Percentiles rank a stretch among this genome's conserved stretches.
phyloP scores from a whole-genome alignment of 768 basidiomycete species.

The Rhizopogon vulgaris region DNA sequence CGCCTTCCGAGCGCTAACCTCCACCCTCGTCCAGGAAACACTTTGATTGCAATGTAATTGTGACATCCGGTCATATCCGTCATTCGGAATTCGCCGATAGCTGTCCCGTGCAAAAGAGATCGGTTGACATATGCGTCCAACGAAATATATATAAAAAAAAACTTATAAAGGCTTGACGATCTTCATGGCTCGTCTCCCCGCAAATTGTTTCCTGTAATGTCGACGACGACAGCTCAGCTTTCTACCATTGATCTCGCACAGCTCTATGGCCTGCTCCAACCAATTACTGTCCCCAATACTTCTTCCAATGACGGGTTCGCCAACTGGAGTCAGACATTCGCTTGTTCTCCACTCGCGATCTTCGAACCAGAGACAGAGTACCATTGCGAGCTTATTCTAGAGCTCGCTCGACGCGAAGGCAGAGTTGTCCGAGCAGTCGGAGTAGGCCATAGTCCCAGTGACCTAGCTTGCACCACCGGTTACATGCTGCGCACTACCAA shows the following conservation, averaged over 20 bases:
- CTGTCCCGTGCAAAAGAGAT: constrained; percentile 8
- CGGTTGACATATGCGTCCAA: constrained; percentile 22
- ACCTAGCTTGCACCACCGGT: constrained; percentile 84
- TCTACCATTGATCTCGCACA: constrained; percentile 36
- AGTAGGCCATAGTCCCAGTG: constrained; percentile 89
- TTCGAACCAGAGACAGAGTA: constrained; percentile 69
- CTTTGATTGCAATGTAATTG: constrained; percentile 4
- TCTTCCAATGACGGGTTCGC: constrained; percentile 45
- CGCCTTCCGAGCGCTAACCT: constrained; percentile 5
- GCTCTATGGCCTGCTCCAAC: constrained; percentile 49
- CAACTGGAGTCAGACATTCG: constrained; percentile 86
- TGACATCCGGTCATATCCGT: constrained; percentile 11
- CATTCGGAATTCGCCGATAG: constrained; percentile 10
- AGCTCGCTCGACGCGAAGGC: constrained; percentile 70
- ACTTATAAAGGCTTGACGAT: constrained; percentile 21
- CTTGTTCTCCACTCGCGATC: constrained; percentile 58
- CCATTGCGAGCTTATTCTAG: constrained; percentile 71
- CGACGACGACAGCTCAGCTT: constrained; percentile 27
- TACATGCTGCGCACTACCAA: constrained; percentile 80
- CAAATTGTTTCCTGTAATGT: constrained; percentile 30
- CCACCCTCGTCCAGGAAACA: constrained; percentile 4
- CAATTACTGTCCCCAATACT: constrained; percentile 43
- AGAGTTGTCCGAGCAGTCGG: constrained; percentile 77
- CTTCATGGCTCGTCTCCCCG: constrained; percentile 28
- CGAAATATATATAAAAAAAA: constrained; percentile 15